Conservation (phyloP, 148 eudicot species). For the Hydrangea macrophylla region DNA sequence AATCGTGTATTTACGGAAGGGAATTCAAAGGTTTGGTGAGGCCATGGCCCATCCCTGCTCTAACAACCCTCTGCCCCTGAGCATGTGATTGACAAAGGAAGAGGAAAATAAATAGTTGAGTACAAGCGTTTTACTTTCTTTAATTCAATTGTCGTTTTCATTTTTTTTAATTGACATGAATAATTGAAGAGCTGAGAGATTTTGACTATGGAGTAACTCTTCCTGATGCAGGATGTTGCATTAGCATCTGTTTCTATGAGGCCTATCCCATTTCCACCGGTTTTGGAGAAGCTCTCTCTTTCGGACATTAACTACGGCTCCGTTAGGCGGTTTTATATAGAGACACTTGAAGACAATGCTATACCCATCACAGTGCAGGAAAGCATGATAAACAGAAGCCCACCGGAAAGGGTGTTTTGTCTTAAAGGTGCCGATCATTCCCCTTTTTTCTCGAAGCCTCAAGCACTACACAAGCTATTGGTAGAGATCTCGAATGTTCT, state of each 20-base stretch:
- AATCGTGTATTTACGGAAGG: too few species aligned
- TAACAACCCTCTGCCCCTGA: too few species aligned
- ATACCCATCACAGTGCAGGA: constrained; percentile 58
- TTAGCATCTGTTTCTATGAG: constrained; percentile 91
- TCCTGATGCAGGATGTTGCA: constrained; percentile 66
- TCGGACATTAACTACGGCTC: constrained; percentile 58
- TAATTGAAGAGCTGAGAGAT: too few species aligned
- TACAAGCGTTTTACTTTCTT: too few species aligned
- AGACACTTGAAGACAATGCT: constrained; percentile 76
- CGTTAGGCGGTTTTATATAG: constrained; percentile 77
- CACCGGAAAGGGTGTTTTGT: constrained; percentile 74
- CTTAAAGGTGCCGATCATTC: constrained; percentile 92
- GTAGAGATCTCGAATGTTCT: constrained; percentile 64
- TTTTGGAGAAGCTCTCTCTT: constrained; percentile 72
- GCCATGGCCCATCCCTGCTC: too few species aligned
- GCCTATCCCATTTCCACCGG: constrained; percentile 80
- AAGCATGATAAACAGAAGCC: constrained; percentile 50
- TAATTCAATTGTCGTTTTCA: too few species aligned
- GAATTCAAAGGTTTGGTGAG: too few species aligned
- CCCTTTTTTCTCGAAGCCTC: constrained; percentile 96
- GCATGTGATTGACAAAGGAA: too few species aligned
- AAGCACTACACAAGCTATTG: constrained; percentile 69
- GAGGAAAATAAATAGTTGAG: too few species aligned
- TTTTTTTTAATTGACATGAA: too few species aligned
- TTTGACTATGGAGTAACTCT: too few species aligned